phyloP scores from a whole-genome alignment of 2,329 filamentous ascomycete genomes.

The Exserohilum turcica region DNA sequence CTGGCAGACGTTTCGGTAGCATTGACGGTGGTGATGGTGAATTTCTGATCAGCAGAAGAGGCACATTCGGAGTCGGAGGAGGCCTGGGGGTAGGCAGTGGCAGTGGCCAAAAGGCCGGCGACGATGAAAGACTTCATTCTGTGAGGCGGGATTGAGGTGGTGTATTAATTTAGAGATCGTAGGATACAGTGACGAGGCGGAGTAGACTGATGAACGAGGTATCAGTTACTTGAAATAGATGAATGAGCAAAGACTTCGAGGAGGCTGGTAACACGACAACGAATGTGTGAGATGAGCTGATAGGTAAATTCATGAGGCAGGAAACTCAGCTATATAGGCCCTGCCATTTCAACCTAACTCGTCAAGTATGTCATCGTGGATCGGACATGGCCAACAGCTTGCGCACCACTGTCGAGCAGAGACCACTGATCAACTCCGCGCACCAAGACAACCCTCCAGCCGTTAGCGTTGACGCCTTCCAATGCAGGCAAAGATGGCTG shows the following conservation, averaged over 20 bases:
- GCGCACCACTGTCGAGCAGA: constrained; percentile 21
- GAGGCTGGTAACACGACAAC: constrained; percentile 33
- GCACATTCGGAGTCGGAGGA: constrained; percentile 59
- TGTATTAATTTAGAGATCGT: constrained; percentile 13
- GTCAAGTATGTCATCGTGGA: constrained; percentile 30
- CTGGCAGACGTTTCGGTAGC: constrained; percentile 40
- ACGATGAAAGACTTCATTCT: constrained; percentile 42
- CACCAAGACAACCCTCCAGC: constrained; percentile 33
- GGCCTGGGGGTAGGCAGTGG: constrained; percentile 34
- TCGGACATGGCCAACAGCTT: constrained; percentile 21
- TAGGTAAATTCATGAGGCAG: constrained; percentile 15
- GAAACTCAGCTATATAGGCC: constrained; percentile 40
- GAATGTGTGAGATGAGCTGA: constrained; percentile 25
- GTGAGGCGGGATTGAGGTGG: constrained; percentile 14
- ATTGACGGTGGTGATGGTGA: constrained; percentile 64
- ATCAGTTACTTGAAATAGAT: constrained; percentile 37
- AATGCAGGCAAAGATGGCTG: constrained; percentile 31
- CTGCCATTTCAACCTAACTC: constrained; percentile 23
- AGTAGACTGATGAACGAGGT: constrained; percentile 47
- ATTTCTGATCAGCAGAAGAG: constrained; percentile 58
- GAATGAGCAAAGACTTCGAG: constrained; percentile 7
- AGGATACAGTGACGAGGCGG: constrained; percentile 26
- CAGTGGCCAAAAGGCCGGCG: constrained; percentile 38
- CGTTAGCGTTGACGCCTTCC: constrained; percentile 28
- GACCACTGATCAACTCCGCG: constrained; percentile 33